Evolutionary conservation across 768 basidiomycete species (phyloP), one percentile per base, ranked within the genome.

Genomic region (Galerina sulciceps): DNA sequence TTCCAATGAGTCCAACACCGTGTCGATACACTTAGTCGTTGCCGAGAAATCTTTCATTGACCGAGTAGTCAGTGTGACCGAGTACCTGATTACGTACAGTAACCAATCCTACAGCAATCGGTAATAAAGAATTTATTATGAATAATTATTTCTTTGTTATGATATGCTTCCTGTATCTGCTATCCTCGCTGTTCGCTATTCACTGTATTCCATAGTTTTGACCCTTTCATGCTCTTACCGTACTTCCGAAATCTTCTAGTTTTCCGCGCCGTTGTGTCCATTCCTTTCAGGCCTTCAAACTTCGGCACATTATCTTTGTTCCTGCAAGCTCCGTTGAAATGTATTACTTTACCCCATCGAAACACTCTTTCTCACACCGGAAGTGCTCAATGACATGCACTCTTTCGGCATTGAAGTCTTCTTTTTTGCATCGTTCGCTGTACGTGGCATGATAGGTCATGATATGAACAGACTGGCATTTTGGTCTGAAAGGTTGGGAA

Each of bases 21-120:
- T n/a, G n/a, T n/a, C n/a, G n/a, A n/a, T n/a, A n/a, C n/a, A n/a
- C n/a, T n/a, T n/a, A n/a, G n/a, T n/a, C n/a, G n/a, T n/a, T n/a
- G n/a, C n/a, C n/a, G n/a, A n/a, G n/a, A n/a, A n/a, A n/a, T n/a
- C n/a, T n/a, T n/a, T n/a, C n/a, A n/a, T n/a, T n/a, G n/a, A n/a
- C n/a, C n/a, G n/a, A n/a, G n/a, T n/a, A n/a, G n/a, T n/a, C n/a
- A n/a, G n/a, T n/a, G n/a, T n/a, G n/a, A n/a, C n/a, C n/a, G n/a
- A n/a, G n/a, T n/a, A n/a, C n/a, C n/a, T n/a, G n/a, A n/a, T n/a
- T n/a, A n/a, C n/a, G n/a, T n/a, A n/a, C n/a, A n/a, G n/a, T n/a
- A 65, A 65, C 40, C 64, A 61, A 58, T n/a, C 64, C 14, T 67
- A 31, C 8, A 31, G 26, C 26, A 31, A 31, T 31, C 26, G 26